Percentiles rank a stretch among this genome's conserved stretches.
phyloP scores from a whole-genome alignment of 2,329 filamentous ascomycete species.

The Pseudogymnoascus sp. region DNA sequence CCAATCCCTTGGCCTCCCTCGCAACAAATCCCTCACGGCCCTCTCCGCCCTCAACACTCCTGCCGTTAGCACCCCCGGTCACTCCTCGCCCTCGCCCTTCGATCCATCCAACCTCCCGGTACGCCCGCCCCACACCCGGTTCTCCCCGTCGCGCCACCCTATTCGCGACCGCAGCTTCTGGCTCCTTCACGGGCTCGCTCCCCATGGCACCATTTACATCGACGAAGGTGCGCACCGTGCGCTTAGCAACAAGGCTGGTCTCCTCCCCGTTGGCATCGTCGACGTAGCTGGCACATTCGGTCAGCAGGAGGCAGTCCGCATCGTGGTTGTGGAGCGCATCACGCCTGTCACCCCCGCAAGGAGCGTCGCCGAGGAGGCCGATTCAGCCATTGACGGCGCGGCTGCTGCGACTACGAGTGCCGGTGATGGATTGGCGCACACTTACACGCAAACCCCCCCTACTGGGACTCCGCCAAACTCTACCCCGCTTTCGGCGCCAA shows the following conservation, averaged over 20 bases:
- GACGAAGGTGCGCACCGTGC: conserved; percentile 82
- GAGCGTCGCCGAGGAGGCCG: conserved; percentile 19
- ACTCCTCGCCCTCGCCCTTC: conserved; percentile 17
- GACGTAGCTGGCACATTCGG: conserved; percentile 82
- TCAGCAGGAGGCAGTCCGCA: conserved; percentile 83
- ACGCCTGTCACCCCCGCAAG: conserved; percentile 17
- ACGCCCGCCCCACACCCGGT: conserved; percentile 79
- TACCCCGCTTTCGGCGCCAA: conserved; percentile 15
- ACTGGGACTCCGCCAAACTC: conserved; percentile 11
- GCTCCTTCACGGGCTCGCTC: conserved; percentile 85
- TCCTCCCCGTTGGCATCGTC: conserved; percentile 84
- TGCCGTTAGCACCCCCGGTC: background rate
- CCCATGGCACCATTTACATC: conserved; percentile 87
- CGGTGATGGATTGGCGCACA: background rate
- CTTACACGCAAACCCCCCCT: conserved; percentile 1
- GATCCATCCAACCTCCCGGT: conserved; percentile 19
- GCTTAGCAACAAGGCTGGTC: conserved; percentile 71
- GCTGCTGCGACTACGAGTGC: background rate
- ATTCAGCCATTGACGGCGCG: conserved; percentile 11
- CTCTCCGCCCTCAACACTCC: conserved; percentile 18
- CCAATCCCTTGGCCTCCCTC: conserved; percentile 47
- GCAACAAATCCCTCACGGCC: conserved; percentile 26
- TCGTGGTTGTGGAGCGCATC: conserved; percentile 66
- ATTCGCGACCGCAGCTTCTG: conserved; percentile 95
- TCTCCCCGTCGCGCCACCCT: conserved; percentile 74